phyloP scores from a whole-genome alignment of 768 basidiomycete genomes.

The Termitomyces sp. region DNA sequence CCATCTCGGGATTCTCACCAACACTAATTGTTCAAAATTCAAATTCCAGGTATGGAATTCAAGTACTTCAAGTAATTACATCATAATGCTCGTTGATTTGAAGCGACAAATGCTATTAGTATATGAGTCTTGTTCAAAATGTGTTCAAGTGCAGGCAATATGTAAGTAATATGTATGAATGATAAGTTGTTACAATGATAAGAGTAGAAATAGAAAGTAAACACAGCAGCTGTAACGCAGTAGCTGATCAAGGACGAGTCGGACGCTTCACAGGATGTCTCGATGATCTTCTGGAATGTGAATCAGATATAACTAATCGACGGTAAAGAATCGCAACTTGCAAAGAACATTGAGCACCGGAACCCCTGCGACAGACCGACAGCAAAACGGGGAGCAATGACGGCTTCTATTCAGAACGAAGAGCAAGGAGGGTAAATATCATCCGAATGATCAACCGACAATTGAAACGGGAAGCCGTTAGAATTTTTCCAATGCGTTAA shows the following conservation, averaged over 20 bases:
- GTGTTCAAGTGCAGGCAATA: not conserved
- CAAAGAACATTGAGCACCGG: not conserved
- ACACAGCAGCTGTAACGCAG: conserved; percentile 3
- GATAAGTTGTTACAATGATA: conserved; percentile 1
- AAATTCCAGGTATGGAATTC: not conserved
- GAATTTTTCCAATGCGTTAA: not conserved
- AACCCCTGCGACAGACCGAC: not conserved
- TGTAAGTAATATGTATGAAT: not conserved
- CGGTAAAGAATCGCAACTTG: not conserved
- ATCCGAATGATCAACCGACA: not conserved
- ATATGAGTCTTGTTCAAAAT: not conserved
- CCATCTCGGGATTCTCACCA: not conserved
- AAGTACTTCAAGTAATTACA: conserved; percentile 6
- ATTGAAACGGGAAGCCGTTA: not conserved
- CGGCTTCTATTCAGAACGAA: not conserved
- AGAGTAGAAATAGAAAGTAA: not conserved
- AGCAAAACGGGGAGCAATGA: not conserved
- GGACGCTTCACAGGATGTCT: not conserved
- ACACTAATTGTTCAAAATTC: not conserved
- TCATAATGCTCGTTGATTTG: conserved; percentile 1
- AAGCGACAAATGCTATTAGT: no score
- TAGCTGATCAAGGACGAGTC: not conserved
- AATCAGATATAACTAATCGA: not conserved
- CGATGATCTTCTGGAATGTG: not conserved
- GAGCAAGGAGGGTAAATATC: not conserved